Evolutionary conservation across 106 monocot genomes (phyloP), one percentile per base, ranked within the genome.

Genomic region (Acorus calamus): DNA sequence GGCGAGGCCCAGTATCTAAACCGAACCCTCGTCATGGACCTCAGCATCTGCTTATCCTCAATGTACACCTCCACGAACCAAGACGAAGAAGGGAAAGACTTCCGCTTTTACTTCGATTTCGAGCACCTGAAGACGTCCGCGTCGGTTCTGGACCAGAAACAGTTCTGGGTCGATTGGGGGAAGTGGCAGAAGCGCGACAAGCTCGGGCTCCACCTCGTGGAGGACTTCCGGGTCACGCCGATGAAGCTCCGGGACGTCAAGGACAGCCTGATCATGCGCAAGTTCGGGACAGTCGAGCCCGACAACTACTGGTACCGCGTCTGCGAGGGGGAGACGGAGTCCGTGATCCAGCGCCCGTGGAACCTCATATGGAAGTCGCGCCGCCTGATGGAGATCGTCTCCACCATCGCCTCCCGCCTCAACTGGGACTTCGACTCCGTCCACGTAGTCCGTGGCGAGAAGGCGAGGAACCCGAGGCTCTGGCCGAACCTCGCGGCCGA

Each of bases 271-370:
- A 72, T 94, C 47, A 89, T 89, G 94, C 77, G 94, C 67, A 86
- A 89, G 65, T 94, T 94, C 49, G 94, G 86, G 5, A 67, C 63
- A 0, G 77, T 77, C 3, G 82, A 89, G 76, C 94, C 89, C 0
- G 86, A 94, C 56, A 94, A 89, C 52, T 94, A 84, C 66, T 89
- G 94, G 94, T 90, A 89, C 51, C 66, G 94, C 8, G 94, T 94
- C 2, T 93, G 94, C 7, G 94, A 94, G 54, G 94, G 89, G n/a
- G 78, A 82, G 75, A 89, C 86, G 0, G 89, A 86, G 14, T 79
- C 84, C 2, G 75, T 87, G 45, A 80, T 94, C 53, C 79, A 86
- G 70, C 69, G 94, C 10, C 94, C 94, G 7, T 89, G 94, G 94
- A 66, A 90, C 50, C 70, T 82, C 0, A 52, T 94, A 8, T 94